Percentiles rank a stretch among this genome's conserved stretches.
Evolutionary conservation across 768 basidiomycete species (phyloP).

Genomic region (Leccinellum rugosiceps): DNA sequence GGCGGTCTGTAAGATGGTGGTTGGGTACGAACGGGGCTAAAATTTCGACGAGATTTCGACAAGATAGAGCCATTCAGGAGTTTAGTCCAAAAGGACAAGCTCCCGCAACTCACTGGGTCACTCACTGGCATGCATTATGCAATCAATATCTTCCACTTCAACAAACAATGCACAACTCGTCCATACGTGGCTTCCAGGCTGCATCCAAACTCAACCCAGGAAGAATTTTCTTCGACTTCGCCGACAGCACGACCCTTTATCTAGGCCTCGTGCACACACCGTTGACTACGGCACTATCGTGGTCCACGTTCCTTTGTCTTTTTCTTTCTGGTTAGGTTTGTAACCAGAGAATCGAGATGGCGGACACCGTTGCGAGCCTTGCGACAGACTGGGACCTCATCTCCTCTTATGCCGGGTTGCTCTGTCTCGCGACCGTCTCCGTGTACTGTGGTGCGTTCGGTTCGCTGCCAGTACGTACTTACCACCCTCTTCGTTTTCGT

Average conservation of each 20-base stretch:
- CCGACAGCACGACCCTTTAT: not conserved
- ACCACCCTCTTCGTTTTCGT: not conserved
- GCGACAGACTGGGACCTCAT: conserved; percentile 55
- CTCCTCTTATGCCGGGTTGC: conserved; percentile 65
- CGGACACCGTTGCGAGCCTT: conserved; percentile 4
- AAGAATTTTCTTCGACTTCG: not conserved
- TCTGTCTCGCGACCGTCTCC: conserved; percentile 60
- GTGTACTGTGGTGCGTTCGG: conserved; percentile 70
- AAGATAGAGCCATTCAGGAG: not conserved
- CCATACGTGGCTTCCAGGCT: not conserved
- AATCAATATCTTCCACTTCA: not conserved
- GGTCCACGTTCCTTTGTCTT: not conserved
- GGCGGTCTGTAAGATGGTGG: not conserved
- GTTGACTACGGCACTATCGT: not conserved
- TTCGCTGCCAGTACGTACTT: conserved; percentile 57
- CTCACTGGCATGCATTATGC: conserved; percentile 4
- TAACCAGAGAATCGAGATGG: conserved; percentile 4
- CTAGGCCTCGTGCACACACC: not conserved
- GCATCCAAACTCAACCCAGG: not conserved
- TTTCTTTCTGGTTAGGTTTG: not conserved
- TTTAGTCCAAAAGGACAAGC: not conserved
- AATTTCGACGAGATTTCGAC: too few species aligned
- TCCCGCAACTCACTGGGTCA: too few species aligned
- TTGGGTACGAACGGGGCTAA: not conserved
- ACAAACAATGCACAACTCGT: conserved; percentile 21